Conservation (phyloP, 768 basidiomycete genomes). For the Lactarius sanguifluus region DNA sequence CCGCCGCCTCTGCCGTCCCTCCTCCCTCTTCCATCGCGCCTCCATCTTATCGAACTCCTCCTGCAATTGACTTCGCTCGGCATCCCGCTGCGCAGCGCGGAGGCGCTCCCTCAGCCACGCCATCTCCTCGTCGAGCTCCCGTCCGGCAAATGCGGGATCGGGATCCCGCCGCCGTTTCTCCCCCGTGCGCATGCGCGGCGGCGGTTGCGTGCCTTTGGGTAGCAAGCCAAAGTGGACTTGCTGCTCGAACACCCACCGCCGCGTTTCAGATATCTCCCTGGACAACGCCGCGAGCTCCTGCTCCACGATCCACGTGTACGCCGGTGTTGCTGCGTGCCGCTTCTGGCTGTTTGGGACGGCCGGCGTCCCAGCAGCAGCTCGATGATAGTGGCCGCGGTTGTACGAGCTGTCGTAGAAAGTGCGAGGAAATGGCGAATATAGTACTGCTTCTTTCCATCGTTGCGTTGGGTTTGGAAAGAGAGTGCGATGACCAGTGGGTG, state of each 20-base stretch:
- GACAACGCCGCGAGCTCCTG: slow-evolving; percentile 49
- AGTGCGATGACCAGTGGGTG: not conserved
- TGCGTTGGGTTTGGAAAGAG: not conserved
- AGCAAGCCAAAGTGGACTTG: slow-evolving; percentile 37
- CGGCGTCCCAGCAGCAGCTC: slow-evolving; percentile 14
- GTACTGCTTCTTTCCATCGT: slow-evolving; percentile 27
- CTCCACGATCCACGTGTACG: slow-evolving; percentile 47
- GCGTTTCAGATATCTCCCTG: slow-evolving; percentile 50
- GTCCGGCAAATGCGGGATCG: slow-evolving; percentile 1
- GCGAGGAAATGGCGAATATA: slow-evolving; percentile 26
- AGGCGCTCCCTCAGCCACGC: slow-evolving; percentile 20
- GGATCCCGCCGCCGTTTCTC: slow-evolving; percentile 11
- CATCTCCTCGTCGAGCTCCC: slow-evolving; percentile 16
- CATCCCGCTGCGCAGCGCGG: slow-evolving; percentile 24
- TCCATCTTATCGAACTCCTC: slow-evolving; percentile 59
- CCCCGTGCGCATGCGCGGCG: not conserved
- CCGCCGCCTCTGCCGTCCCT: slow-evolving; percentile 44
- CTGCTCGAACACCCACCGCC: slow-evolving; percentile 65
- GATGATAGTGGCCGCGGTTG: slow-evolving; percentile 18
- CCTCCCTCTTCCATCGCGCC: slow-evolving; percentile 43
- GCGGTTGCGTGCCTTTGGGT: not conserved
- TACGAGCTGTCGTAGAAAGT: slow-evolving; percentile 21
- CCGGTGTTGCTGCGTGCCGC: slow-evolving; percentile 36
- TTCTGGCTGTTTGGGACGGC: slow-evolving; percentile 9
- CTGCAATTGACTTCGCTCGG: slow-evolving; percentile 46